phyloP scores from a whole-genome alignment of 116 monocot genomes.

The Zostera marina region DNA sequence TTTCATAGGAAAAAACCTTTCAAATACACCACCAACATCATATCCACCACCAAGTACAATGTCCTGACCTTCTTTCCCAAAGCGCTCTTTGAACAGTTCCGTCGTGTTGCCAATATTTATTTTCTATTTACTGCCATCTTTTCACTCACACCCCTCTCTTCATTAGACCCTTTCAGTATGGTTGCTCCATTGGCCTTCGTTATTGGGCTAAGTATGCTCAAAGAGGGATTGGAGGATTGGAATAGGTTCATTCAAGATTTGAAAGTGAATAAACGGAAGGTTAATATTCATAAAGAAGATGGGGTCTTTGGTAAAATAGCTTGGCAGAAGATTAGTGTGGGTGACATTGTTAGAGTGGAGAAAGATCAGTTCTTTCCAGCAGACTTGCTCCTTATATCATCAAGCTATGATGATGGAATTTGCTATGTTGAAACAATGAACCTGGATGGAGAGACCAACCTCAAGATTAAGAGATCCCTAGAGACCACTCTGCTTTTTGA shows the following conservation, averaged over 20 bases:
- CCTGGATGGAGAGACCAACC: conserved; percentile 78
- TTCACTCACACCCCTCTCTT: conserved; percentile 61
- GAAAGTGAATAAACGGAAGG: conserved; percentile 73
- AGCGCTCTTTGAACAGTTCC: conserved; percentile 81
- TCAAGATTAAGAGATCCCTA: conserved; percentile 64
- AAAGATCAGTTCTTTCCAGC: conserved; percentile 75
- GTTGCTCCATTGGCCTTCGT: conserved; percentile 69
- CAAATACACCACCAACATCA: too few relatives aligned
- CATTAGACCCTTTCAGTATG: conserved; percentile 69
- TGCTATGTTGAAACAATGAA: conserved; percentile 92
- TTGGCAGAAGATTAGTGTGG: conserved; percentile 60
- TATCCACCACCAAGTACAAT: too few relatives aligned
- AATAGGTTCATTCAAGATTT: conserved; percentile 77
- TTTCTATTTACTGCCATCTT: conserved; percentile 69
- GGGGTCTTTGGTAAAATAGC: conserved; percentile 32
- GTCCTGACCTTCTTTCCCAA: conserved; percentile 71
- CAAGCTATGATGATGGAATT: conserved; percentile 63
- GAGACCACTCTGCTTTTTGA: conserved; percentile 44
- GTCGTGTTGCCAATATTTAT: conserved; percentile 73
- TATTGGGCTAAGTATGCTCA: conserved; percentile 68
- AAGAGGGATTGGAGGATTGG: conserved; percentile 85
- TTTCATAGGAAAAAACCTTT: too few relatives aligned
- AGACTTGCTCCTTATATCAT: conserved; percentile 64
- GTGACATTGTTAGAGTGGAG: conserved; percentile 72
- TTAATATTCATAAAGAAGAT: conserved; percentile 29